Percentiles rank a stretch among this genome's conserved stretches.
phyloP scores from a whole-genome alignment of 495 filamentous ascomycete species.

The Penicillium longicatenatum region DNA sequence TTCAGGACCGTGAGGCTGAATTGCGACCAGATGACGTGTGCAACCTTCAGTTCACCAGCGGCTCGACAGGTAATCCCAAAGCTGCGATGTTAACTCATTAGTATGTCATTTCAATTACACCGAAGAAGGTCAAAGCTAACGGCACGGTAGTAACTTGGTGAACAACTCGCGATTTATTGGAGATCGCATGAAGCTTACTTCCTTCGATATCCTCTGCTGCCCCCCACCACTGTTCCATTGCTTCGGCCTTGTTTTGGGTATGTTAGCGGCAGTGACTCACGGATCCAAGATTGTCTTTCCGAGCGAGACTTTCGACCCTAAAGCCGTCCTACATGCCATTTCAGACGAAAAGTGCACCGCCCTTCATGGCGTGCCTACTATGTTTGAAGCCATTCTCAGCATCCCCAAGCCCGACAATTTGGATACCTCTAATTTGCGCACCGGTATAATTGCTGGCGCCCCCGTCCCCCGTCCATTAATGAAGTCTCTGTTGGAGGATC shows the following conservation, averaged over 20 bases:
- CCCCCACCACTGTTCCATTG: constrained; percentile 74
- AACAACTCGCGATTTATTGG: constrained; percentile 73
- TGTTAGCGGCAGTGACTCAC: constrained; percentile 66
- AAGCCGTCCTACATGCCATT: constrained; percentile 59
- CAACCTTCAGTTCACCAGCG: constrained; percentile 72
- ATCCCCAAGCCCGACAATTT: constrained; percentile 52
- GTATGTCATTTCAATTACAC: constrained; percentile 37
- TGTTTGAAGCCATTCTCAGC: constrained; percentile 68
- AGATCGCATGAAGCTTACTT: constrained; percentile 64
- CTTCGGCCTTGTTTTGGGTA: constrained; percentile 71
- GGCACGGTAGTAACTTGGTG: constrained; percentile 56
- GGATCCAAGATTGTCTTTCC: constrained; percentile 69
- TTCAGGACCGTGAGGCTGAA: constrained; percentile 45
- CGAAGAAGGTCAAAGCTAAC: constrained; percentile 2
- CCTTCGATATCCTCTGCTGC: constrained; percentile 66
- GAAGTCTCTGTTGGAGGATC: constrained; percentile 58
- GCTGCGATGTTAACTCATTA: constrained; percentile 75
- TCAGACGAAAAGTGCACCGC: constrained; percentile 67
- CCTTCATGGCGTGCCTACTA: constrained; percentile 70
- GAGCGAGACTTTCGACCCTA: constrained; percentile 62
- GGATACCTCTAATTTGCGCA: constrained; percentile 53
- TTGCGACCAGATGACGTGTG: constrained; percentile 63
- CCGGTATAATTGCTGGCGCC: constrained; percentile 69
- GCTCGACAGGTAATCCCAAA: constrained; percentile 70
- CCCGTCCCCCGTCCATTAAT: constrained; percentile 66